Evolutionary conservation across 345 rosid genomes (phyloP).

Genomic region (Arabidopsis arenosa): DNA sequence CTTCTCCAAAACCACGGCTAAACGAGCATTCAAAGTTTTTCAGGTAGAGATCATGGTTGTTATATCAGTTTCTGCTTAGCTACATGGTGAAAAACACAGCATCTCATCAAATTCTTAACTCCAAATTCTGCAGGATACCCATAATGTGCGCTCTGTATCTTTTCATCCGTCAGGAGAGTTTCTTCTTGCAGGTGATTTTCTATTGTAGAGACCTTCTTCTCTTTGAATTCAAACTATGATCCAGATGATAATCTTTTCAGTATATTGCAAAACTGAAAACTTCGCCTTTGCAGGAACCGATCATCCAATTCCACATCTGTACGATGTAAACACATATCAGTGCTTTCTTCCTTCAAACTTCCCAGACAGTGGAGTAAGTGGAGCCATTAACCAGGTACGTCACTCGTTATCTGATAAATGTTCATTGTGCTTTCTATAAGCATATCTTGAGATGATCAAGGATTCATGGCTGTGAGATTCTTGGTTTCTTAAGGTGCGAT

Average conservation of each 20-base stretch:
- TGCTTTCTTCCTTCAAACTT: constrained; percentile 68
- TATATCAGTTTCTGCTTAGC: constrained; percentile 5
- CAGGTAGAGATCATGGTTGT: constrained; percentile 57
- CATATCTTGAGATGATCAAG: constrained; percentile 12
- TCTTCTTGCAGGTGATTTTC: constrained; percentile 67
- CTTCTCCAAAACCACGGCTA: constrained; percentile 83
- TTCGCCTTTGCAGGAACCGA: constrained; percentile 66
- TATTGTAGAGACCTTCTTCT: not conserved
- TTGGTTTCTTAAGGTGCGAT: constrained; percentile 67
- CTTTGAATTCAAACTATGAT: constrained; percentile 15
- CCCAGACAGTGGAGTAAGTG: constrained; percentile 62
- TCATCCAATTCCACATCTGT: constrained; percentile 79
- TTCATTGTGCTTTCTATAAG: not conserved
- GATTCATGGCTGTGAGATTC: constrained; percentile 30
- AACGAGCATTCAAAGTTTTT: constrained; percentile 81
- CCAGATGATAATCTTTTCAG: not conserved
- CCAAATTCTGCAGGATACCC: constrained; percentile 67
- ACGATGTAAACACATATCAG: constrained; percentile 80
- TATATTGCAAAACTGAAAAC: not conserved
- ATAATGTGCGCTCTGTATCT: constrained; percentile 78
- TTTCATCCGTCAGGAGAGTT: constrained; percentile 89
- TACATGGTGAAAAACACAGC: constrained; percentile 12
- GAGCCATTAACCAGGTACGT: constrained; percentile 85
- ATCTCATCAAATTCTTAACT: constrained; percentile 4
- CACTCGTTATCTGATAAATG: not conserved